These are phyloP conservation scores for Didymella glomerata DNA, from an alignment of 2,329 filamentous ascomycete species.

Conservation along the genomic window DNA sequence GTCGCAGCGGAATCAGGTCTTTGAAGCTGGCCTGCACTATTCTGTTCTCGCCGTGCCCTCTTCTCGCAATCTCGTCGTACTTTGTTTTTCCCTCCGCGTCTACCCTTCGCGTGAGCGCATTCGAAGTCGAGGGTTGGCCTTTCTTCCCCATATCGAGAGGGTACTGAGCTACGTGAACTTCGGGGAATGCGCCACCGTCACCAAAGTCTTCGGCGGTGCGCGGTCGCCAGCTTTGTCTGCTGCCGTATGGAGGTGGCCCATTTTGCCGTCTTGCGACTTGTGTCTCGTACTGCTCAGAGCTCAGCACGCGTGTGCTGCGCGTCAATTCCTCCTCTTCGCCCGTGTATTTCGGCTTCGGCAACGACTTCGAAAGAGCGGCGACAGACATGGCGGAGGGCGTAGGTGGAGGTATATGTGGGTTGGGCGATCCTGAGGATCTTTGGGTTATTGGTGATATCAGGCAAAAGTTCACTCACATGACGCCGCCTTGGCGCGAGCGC, in stretches of 20 bases:
- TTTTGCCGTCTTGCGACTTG: slow-evolving; percentile 76
- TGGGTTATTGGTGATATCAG: slow-evolving; percentile 3
- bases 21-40: slow-evolving; percentile 97
- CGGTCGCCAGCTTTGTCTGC: slow-evolving; percentile 89
- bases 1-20: slow-evolving; percentile 90
- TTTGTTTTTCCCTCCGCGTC: slow-evolving; percentile 92
- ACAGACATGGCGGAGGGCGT: slow-evolving; percentile 43
- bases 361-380: slow-evolving; percentile 75
- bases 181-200: slow-evolving; percentile 94
- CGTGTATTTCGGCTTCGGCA: slow-evolving; percentile 90
- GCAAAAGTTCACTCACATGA: slow-evolving; percentile 20
- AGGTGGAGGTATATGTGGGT: slow-evolving; percentile 14
- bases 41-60: slow-evolving; percentile 83
- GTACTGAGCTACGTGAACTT: slow-evolving; percentile 93
- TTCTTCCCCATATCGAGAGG: slow-evolving; percentile 95
- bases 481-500: background rate
- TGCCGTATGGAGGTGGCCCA: slow-evolving; percentile 87
- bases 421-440: slow-evolving; percentile 9
- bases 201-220: slow-evolving; percentile 90
- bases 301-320: slow-evolving; percentile 83
- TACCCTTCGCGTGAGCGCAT: slow-evolving; percentile 91
- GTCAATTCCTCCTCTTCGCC: slow-evolving; percentile 87
- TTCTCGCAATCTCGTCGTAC: slow-evolving; percentile 92
- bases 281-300: slow-evolving; percentile 80
- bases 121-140: slow-evolving; percentile 66